These are phyloP conservation scores for Fusarium pininemorale DNA, from an alignment of 2,329 filamentous ascomycete genomes.

Conservation along the genomic window DNA sequence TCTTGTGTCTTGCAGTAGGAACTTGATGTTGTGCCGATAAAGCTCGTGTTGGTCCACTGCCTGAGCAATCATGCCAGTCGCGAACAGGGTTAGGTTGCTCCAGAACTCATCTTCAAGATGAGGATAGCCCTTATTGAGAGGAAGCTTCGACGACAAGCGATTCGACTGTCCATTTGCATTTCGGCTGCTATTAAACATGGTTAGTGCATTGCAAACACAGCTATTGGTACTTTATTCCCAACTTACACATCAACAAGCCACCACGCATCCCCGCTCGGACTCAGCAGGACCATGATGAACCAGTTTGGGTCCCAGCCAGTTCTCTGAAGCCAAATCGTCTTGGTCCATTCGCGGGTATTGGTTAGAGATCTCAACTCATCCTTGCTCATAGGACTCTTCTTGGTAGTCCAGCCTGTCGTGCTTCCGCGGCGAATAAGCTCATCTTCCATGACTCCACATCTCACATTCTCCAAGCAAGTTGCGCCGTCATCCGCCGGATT, in stretches of 20 bases:
- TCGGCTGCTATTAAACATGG: constrained; percentile 37
- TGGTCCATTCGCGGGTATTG: constrained; percentile 70
- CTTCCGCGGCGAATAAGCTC: constrained; percentile 68
- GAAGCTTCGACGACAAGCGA: constrained; percentile 52
- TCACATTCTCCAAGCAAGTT: constrained; percentile 66
- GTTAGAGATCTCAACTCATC: constrained; percentile 68
- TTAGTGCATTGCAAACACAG: constrained; percentile 24
- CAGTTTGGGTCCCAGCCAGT: constrained; percentile 77
- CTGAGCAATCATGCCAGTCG: constrained; percentile 61
- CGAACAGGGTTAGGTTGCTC: constrained; percentile 60
- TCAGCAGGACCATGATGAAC: constrained; percentile 76
- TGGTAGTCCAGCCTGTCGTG: constrained; percentile 70
- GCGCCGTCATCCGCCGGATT: constrained; percentile 68
- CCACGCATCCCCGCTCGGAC: constrained; percentile 79
- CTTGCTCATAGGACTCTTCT: constrained; percentile 58
- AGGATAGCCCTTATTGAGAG: constrained; percentile 55
- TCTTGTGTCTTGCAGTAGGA: constrained; percentile 45
- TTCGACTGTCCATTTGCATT: constrained; percentile 37
- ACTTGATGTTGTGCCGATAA: constrained; percentile 55
- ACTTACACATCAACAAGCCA: constrained; percentile 74
- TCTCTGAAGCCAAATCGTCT: constrained; percentile 74
- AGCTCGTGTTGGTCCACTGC: constrained; percentile 60
- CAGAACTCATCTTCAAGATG: constrained; percentile 61
- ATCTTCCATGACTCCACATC: constrained; percentile 69
- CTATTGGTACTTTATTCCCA: not conserved